Percentiles rank a stretch among this genome's conserved stretches.
phyloP scores from a whole-genome alignment of 352 stramenopile genomes.

The Pythium plurisporium region DNA sequence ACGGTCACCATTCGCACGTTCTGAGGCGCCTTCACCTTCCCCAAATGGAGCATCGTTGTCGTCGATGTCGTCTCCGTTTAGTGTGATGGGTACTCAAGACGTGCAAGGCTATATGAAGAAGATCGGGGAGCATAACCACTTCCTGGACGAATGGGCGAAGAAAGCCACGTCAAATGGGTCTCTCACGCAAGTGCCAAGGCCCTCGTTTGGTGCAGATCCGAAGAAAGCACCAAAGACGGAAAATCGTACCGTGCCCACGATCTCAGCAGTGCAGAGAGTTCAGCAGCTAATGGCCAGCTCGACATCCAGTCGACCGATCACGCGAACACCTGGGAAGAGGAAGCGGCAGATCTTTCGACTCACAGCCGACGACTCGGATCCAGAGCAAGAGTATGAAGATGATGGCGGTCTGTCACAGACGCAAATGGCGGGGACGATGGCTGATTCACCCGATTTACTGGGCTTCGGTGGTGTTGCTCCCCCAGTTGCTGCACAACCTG shows the following conservation, averaged over 20 bases:
- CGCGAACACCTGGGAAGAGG: conserved; percentile 11
- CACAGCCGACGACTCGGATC: not conserved
- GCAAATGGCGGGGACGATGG: conserved; percentile 6
- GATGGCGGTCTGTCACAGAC: conserved; percentile 5
- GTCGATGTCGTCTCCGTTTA: conserved; percentile 21
- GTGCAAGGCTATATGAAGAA: conserved; percentile 21
- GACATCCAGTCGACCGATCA: not conserved
- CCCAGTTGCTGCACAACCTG: not conserved
- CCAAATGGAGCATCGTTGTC: conserved; percentile 10
- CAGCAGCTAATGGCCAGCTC: conserved; percentile 6
- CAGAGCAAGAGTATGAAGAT: conserved; percentile 3
- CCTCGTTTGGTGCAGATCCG: not conserved
- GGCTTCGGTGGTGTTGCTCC: conserved; percentile 14
- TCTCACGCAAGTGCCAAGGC: conserved; percentile 1
- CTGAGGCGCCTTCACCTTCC: not conserved
- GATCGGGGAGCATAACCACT: conserved; percentile 20
- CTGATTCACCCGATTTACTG: conserved; percentile 16
- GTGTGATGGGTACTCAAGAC: conserved; percentile 24
- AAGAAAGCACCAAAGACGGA: not conserved
- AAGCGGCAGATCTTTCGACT: conserved; percentile 20
- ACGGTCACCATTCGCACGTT: conserved; percentile 8
- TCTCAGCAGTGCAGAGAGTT: conserved; percentile 15
- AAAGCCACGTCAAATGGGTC: conserved; percentile 3
- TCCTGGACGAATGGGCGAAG: conserved; percentile 19
- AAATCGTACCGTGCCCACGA: conserved; percentile 2